phyloP scores from a whole-genome alignment of 2,329 filamentous ascomycete species.

The Aspergillus puulaauensis region DNA sequence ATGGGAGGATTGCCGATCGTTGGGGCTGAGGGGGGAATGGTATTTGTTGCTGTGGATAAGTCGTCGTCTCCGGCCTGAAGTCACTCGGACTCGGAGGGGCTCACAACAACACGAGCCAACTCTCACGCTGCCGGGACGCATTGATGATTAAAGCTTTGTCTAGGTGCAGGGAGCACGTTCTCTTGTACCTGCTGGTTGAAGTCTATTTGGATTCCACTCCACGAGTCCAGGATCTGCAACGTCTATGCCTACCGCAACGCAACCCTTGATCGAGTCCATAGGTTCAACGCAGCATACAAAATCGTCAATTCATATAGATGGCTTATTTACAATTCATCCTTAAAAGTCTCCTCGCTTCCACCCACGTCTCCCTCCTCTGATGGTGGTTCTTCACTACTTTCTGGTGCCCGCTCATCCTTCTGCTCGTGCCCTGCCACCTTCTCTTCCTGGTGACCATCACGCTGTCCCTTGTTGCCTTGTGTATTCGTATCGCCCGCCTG shows the following conservation, averaged over 20 bases:
- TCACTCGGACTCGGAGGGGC: neutral
- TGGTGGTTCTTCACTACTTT: constrained; percentile 12
- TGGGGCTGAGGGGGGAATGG: constrained; percentile 2
- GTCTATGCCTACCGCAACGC: neutral
- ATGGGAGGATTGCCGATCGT: constrained; percentile 7
- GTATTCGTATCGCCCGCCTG: neutral
- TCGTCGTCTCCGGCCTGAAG: neutral
- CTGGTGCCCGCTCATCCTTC: constrained; percentile 4
- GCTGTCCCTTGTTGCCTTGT: neutral
- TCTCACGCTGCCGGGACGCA: neutral
- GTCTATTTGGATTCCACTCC: neutral
- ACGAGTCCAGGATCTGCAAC: neutral
- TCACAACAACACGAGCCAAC: neutral
- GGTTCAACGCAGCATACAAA: neutral
- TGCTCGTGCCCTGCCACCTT: constrained; percentile 11
- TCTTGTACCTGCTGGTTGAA: neutral
- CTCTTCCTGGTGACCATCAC: constrained; percentile 3
- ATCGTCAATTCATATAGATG: constrained; percentile 4
- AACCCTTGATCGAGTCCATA: neutral
- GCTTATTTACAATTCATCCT: constrained; percentile 35
- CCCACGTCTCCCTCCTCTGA: constrained; percentile 14
- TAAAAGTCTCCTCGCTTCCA: constrained; percentile 42
- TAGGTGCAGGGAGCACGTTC: neutral
- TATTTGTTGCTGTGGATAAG: neutral
- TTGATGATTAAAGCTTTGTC: neutral